These are phyloP conservation scores for Lachnellula occidentalis DNA, from an alignment of 2,329 filamentous ascomycete species.

Conservation along the genomic window DNA sequence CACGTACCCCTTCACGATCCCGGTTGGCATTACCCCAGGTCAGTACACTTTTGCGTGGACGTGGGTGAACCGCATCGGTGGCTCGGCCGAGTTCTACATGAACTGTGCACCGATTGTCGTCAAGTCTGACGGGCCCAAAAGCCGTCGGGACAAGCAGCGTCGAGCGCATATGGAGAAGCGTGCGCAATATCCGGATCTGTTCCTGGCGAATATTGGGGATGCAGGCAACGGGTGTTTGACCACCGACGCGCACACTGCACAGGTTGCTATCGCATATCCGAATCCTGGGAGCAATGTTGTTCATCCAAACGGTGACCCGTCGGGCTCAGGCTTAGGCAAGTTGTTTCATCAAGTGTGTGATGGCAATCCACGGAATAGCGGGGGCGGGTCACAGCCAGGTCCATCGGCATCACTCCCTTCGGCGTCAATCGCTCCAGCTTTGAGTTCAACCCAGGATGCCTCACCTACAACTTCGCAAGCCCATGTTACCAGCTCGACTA, in stretches of 20 bases:
- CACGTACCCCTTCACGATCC: background rate
- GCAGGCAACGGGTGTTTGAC: background rate
- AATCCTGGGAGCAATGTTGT: background rate
- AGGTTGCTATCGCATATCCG: background rate
- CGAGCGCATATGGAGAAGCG: too few species aligned
- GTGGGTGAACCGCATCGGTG: background rate
- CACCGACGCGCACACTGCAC: background rate
- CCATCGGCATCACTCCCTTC: background rate
- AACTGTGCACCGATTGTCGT: background rate
- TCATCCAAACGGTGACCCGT: constrained; percentile 1
- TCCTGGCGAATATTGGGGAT: constrained; percentile 1
- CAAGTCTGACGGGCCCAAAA: too few species aligned
- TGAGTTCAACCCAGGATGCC: too few species aligned
- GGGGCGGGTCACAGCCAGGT: background rate
- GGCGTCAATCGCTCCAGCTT: too few species aligned
- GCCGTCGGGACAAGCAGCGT: too few species aligned
- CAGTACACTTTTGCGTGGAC: background rate
- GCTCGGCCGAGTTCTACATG: background rate
- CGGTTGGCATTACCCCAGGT: background rate
- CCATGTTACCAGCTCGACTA: too few species aligned
- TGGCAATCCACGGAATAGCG: background rate
- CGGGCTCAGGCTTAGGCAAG: background rate
- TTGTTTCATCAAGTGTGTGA: background rate
- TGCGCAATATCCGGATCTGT: background rate
- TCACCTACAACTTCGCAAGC: too few species aligned